These are phyloP conservation scores for Aspergillus intermedius DNA, from an alignment of 2,329 filamentous ascomycete genomes.

Conservation along the genomic window DNA sequence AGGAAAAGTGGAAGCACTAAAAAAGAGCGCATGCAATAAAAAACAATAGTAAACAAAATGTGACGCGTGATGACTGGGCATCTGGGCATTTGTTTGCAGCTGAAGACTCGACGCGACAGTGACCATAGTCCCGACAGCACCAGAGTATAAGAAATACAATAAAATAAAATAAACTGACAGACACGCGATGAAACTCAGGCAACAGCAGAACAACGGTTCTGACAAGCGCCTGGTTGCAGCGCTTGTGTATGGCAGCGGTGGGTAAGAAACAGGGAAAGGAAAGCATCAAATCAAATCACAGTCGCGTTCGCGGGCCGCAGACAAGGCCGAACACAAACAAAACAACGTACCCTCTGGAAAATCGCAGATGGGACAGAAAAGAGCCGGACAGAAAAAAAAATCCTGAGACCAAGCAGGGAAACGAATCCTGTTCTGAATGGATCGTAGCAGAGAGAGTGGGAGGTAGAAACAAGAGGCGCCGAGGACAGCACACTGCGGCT, in stretches of 20 bases:
- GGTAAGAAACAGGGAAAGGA: neutral
- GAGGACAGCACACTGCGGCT: slow-evolving; percentile 7
- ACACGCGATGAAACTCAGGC: no score
- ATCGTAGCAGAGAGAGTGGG: no score
- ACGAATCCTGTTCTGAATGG: no score
- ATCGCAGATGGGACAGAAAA: no score
- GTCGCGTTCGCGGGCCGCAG: slow-evolving; percentile 15
- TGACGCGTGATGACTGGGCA: slow-evolving; percentile 22
- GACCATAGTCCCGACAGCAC: neutral
- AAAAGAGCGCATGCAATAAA: slow-evolving; percentile 2
- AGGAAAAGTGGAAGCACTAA: slow-evolving; percentile 9
- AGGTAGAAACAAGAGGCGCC: neutral
- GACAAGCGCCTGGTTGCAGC: no score
- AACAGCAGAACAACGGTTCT: no score
- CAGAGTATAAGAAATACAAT: neutral
- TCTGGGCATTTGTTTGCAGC: slow-evolving; percentile 9
- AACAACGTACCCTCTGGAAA: no score
- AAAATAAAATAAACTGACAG: no score
- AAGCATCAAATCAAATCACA: slow-evolving; percentile 1
- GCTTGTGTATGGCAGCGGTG: neutral
- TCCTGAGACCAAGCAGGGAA: no score
- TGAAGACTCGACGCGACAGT: neutral
- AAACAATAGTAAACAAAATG: slow-evolving; percentile 7
- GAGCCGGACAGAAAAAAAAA: no score
- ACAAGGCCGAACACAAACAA: slow-evolving; percentile 9